Conservation (phyloP, 495 filamentous ascomycete species). For the Parachaetomium inaequale region DNA sequence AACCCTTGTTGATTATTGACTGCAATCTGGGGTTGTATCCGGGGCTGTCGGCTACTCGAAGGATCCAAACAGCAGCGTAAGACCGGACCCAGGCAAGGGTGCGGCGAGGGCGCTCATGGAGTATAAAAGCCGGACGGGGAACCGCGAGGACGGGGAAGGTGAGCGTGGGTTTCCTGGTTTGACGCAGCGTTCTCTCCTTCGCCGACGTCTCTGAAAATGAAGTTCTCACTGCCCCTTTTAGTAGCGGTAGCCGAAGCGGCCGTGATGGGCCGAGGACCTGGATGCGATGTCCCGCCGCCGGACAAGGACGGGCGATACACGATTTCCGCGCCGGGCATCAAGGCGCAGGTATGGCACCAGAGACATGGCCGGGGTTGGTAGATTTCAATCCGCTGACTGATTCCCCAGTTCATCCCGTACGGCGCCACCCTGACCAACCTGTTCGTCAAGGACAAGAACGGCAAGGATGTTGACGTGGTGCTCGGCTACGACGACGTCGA, state of each 20-base stretch:
- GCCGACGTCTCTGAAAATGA: constrained; percentile 19
- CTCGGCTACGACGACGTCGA: constrained; percentile 50
- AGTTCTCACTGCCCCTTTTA: constrained; percentile 8
- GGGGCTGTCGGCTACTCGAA: neutral
- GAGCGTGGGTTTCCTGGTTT: neutral
- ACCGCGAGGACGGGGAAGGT: neutral
- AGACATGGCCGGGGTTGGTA: neutral
- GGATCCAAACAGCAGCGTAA: neutral
- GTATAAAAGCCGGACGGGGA: neutral
- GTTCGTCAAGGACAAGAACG: constrained; percentile 54
- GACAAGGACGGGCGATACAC: constrained; percentile 46
- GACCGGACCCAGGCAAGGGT: neutral
- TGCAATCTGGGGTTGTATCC: constrained; percentile 15
- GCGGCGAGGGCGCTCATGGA: neutral
- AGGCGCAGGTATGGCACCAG: constrained; percentile 42
- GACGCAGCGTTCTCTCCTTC: neutral
- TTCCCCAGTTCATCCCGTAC: constrained; percentile 51
- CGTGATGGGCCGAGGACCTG: neutral
- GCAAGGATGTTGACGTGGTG: constrained; percentile 51
- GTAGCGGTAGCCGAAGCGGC: constrained; percentile 13
- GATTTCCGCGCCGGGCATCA: constrained; percentile 48
- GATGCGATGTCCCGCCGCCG: constrained; percentile 18
- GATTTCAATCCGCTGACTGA: neutral
- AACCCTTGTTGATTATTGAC: neutral
- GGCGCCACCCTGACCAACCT: constrained; percentile 56